Evolutionary conservation across 345 rosid genomes (phyloP), one percentile per base, ranked within the genome.

Genomic region (Physaria fendleri): DNA sequence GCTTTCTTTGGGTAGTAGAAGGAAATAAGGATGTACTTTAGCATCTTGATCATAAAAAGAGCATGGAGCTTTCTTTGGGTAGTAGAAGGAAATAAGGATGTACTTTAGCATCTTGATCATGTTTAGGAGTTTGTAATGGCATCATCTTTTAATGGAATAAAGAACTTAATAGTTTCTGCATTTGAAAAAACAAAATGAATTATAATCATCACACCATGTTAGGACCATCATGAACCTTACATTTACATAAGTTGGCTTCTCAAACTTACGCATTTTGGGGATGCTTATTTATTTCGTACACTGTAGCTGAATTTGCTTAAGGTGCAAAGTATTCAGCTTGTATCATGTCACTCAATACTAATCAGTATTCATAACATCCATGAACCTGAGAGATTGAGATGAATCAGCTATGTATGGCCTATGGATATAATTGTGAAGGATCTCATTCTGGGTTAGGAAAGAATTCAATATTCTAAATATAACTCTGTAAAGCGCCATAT

Each of bases 251-350:
- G 17, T 68, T 52, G 65, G 87, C 71, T 77, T 74, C 71, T 84
- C 82, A 57, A 81, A 75, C 68, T 84, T 86, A 78, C 34, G 61
- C 79, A 87, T 16, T 77, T 33, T 75, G 80, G 42, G 76, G 83
- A 64, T 69, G 83, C 65, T 72, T 72, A 72, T 27, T 80, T 37
- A 77, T 71, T 41, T 76, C 85, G 74, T 78, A 85, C 15, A 61
- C 16, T 18, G 83, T 64, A 41, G 71, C 56, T 12, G 87, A 73
- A 33, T 74, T n/a, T 45, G 59, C 71, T 74, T 56, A 69, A 59
- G 46, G 51, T 21, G 70, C 69, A 30, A 52, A 51, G 67, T 50
- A 30, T 48, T 22, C 33, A 47, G 37, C 66, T 48, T 35, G 13
- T 37, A 48, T 44, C 37, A 24, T 34, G 13, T 16, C 43, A 33